Percentiles rank a stretch among this genome's conserved stretches.
Conservation (phyloP, 352 stramenopile species). For the Globisporangium cederbergense region DNA sequence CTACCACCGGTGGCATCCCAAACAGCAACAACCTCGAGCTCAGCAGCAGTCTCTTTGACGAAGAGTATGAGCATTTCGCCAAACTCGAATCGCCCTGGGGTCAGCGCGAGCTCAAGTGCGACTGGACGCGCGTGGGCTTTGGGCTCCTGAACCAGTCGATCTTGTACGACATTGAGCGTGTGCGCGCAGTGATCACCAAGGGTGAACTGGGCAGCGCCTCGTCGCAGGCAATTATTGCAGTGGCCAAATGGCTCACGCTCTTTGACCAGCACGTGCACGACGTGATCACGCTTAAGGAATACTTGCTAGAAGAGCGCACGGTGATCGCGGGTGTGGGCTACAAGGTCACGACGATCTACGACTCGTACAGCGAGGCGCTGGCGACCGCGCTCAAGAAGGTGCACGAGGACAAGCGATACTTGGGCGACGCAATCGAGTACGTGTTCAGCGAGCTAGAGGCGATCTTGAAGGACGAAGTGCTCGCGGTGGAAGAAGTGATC, state of each 20-base stretch:
- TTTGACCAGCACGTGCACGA: slow-evolving; percentile 62
- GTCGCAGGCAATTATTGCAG: slow-evolving; percentile 45
- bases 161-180: slow-evolving; percentile 52
- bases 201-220: slow-evolving; percentile 47
- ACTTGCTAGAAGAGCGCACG: slow-evolving; percentile 59
- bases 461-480: slow-evolving; percentile 48
- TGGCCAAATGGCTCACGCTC: slow-evolving; percentile 57
- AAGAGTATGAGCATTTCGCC: slow-evolving; percentile 19
- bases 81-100: slow-evolving; percentile 45
- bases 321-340: slow-evolving; percentile 50
- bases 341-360: slow-evolving; percentile 62
- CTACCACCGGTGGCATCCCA: neutral
- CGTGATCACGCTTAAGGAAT: slow-evolving; percentile 62
- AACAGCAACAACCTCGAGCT: slow-evolving; percentile 14
- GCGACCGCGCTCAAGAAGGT: slow-evolving; percentile 41
- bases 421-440: slow-evolving; percentile 37
- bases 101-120: slow-evolving; percentile 32
- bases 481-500: slow-evolving; percentile 49
- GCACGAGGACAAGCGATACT: slow-evolving; percentile 43
- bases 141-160: slow-evolving; percentile 52
- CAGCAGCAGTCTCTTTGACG: slow-evolving; percentile 10
- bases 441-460: slow-evolving; percentile 53
- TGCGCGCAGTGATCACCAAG: slow-evolving; percentile 43
- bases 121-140: slow-evolving; percentile 56
- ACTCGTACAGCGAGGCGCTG: slow-evolving; percentile 53